phyloP scores from a whole-genome alignment of 257 asterid genomes.

The Pogostemon cablin region DNA sequence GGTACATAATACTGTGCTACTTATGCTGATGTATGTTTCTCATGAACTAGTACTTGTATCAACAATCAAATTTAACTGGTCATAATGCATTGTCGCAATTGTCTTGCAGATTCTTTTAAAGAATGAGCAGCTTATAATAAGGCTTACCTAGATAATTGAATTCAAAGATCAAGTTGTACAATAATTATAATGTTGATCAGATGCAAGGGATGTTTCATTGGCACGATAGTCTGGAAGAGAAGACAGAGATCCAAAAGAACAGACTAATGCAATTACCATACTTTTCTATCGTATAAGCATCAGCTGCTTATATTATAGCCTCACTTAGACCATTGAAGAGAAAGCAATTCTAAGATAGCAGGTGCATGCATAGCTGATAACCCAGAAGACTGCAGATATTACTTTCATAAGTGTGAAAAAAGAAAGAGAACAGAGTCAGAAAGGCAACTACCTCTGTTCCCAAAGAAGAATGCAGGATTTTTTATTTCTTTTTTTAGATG shows the following conservation, averaged over 20 bases:
- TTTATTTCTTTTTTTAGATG: not conserved
- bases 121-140: not conserved
- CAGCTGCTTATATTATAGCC: not conserved
- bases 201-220: not conserved
- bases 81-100: not conserved
- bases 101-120: not conserved
- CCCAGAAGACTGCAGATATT: slow-evolving; percentile 5
- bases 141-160: slow-evolving; percentile 2
- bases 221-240: no score
- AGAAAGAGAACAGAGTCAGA: not conserved
- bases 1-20: not conserved
- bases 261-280: no score
- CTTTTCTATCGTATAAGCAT: not conserved
- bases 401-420: not conserved
- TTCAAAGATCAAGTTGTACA: not conserved
- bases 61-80: not conserved
- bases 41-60: not conserved
- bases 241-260: no score
- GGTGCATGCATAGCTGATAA: not conserved
- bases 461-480: not conserved
- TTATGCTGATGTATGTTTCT: not conserved
- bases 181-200: not conserved
- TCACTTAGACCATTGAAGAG: not conserved
- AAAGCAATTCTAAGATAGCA: not conserved
- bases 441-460: not conserved